Percentiles rank a stretch among this genome's conserved stretches.
Conservation (phyloP, 2,329 filamentous ascomycete genomes). For the Lasiodiplodia sp. region DNA sequence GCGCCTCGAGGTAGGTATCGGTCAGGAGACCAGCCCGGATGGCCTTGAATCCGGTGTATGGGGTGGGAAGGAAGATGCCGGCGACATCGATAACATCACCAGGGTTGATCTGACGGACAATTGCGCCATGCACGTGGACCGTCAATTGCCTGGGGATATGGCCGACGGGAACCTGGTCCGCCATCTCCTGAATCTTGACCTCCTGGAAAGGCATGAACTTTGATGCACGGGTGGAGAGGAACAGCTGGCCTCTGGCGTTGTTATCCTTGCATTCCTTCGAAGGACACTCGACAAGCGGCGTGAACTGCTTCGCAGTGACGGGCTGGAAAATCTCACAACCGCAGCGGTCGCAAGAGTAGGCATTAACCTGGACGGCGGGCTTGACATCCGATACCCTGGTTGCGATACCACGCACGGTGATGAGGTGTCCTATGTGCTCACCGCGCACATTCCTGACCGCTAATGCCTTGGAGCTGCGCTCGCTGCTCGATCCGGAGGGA, state of each 20-base stretch:
- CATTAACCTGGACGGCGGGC: slow-evolving; percentile 95
- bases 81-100: slow-evolving; percentile 94
- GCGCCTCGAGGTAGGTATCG: slow-evolving; percentile 95
- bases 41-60: slow-evolving; percentile 98
- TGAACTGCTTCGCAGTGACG: slow-evolving; percentile 87
- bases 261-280: slow-evolving; percentile 90
- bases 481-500: slow-evolving; percentile 70
- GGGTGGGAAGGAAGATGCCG: slow-evolving; percentile 94
- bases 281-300: slow-evolving; percentile 84
- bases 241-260: slow-evolving; percentile 90
- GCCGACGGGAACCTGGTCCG: slow-evolving; percentile 97
- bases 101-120: slow-evolving; percentile 87
- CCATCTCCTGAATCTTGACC: slow-evolving; percentile 98
- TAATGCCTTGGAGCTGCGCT: slow-evolving; percentile 67
- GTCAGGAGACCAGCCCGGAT: slow-evolving; percentile 96
- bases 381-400: slow-evolving; percentile 98
- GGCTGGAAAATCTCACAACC: slow-evolving; percentile 98
- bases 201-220: slow-evolving; percentile 99
- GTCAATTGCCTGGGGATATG: slow-evolving; percentile 95
- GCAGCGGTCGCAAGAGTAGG: slow-evolving; percentile 96
- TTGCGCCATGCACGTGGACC: slow-evolving; percentile 84
- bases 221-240: slow-evolving; percentile 92
- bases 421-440: slow-evolving; percentile 90
- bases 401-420: slow-evolving; percentile 92
- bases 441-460: slow-evolving; percentile 94